Evolutionary conservation across 805 yeast genomes (phyloP), one percentile per base, ranked within the genome.

Genomic region (Metschnikowia continentalis): DNA sequence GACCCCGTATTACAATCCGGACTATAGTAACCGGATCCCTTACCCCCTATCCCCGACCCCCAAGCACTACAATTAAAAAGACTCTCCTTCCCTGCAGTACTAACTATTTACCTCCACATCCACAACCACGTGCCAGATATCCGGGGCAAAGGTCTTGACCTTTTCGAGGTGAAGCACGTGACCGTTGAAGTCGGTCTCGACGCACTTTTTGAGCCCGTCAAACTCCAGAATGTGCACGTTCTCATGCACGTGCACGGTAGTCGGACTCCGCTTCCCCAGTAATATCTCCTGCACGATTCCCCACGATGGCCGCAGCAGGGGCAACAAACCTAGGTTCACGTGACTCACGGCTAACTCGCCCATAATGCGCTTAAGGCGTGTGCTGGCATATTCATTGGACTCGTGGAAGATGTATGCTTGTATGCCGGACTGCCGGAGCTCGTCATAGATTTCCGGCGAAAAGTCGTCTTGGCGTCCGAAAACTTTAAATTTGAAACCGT

Each of bases 141-240:
- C 92, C 0, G 96, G 96, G 0, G 96, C 95, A 74, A 83, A 89
- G 0, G 92, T 86, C 68, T 89, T 90, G 49, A 90, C 87, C 56
- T 72, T 78, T 54, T 86, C 89, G 8, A 84, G 53, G 53, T 80
- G 83, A 1, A 59, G 8, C 10, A 66, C 66, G 13, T 19, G 35
- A 17, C 55, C 53, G 26, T 42, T 48, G 32, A 72, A 59, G 14
- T 46, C 46, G 2, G 42, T 40, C 2, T 70, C 63, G 3, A 56
- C 53, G 1, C 48, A 41, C 14, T 52, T 42, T 14, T 3, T 13
- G 61, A 80, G 70, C 1, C 48, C 32, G 0, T 64, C 69, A 4
- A 86, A 61, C 0, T 75, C 76, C 2, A 59, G 58, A 1, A 68
- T 64, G 35, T 76, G 79, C 1, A 85, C 84, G 58, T 90, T 89